Evolutionary conservation across 2,329 filamentous ascomycete genomes (phyloP).

Genomic region (Huntiella moniliformis): DNA sequence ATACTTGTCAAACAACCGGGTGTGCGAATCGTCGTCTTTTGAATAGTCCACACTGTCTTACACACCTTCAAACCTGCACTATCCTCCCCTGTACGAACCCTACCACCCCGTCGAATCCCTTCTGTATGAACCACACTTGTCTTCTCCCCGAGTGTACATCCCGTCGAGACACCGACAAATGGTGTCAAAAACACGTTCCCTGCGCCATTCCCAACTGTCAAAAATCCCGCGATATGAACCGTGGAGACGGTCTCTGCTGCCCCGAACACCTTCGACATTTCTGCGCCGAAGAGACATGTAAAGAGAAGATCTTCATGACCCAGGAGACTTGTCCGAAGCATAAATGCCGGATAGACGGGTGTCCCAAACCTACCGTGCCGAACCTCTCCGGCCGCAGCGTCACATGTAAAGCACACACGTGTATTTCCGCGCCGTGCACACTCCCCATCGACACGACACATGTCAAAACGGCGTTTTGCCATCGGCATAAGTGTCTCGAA

Average conservation of each 20-base stretch:
- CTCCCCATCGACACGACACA: no score
- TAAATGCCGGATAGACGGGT: neutral
- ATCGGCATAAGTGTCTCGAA: slow-evolving; percentile 3
- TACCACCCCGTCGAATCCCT: slow-evolving; percentile 7
- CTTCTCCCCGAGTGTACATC: slow-evolving; percentile 8
- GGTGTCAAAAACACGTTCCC: slow-evolving; percentile 12
- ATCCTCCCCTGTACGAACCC: slow-evolving; percentile 11
- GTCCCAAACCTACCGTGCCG: neutral
- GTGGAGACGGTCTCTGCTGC: neutral
- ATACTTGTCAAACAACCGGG: slow-evolving; percentile 12
- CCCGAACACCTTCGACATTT: neutral
- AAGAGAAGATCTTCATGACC: neutral
- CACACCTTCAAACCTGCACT: slow-evolving; percentile 13
- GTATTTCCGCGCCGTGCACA: neutral
- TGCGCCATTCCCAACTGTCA: slow-evolving; percentile 12
- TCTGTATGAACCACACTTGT: slow-evolving; percentile 13
- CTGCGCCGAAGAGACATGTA: slow-evolving; percentile 1
- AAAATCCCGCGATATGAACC: neutral
- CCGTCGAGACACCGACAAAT: slow-evolving; percentile 13
- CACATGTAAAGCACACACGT: slow-evolving; percentile 5
- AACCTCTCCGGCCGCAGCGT: neutral
- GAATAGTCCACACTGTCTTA: slow-evolving; percentile 8
- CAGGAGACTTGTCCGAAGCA: neutral
- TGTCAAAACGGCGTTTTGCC: neutral
- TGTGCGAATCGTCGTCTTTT: slow-evolving; percentile 12